phyloP scores from a whole-genome alignment of 202 grass and related monocot genomes.

The Sporobolus alterniflorus region DNA sequence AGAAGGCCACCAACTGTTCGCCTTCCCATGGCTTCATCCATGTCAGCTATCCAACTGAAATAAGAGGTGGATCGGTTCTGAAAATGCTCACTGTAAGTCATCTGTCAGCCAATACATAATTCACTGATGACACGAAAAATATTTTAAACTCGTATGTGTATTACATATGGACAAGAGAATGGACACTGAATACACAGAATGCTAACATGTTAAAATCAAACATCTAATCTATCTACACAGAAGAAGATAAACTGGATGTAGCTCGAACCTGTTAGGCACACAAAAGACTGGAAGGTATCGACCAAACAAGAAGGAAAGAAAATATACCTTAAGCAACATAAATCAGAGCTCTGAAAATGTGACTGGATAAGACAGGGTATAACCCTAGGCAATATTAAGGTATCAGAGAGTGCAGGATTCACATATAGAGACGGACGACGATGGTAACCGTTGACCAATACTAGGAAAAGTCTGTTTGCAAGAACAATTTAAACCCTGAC shows the following conservation, averaged over 20 bases:
- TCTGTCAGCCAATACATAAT: not conserved
- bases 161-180: not conserved
- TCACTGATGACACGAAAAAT: not conserved
- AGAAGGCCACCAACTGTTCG: conserved; percentile 69
- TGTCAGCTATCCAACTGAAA: conserved; percentile 53
- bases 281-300: not conserved
- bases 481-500: conserved; percentile 13
- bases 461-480: conserved; percentile 9
- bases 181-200: not conserved
- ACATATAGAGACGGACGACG: not conserved
- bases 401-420: not conserved
- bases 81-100: not conserved
- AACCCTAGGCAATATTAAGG: conserved; percentile 6
- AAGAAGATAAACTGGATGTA: not conserved
- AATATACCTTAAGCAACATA: not conserved
- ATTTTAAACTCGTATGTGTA: not conserved
- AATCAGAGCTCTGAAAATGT: conserved; percentile 1
- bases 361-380: conserved; percentile 1
- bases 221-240: not conserved
- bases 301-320: not conserved
- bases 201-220: not conserved
- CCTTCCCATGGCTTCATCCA: conserved; percentile 73
- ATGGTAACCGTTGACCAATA: not conserved
- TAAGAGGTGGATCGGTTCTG: conserved; percentile 1
- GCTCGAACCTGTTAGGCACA: not conserved